These are phyloP conservation scores for Gossypium bickii DNA, from an alignment of 345 rosid species.

Conservation along the genomic window DNA sequence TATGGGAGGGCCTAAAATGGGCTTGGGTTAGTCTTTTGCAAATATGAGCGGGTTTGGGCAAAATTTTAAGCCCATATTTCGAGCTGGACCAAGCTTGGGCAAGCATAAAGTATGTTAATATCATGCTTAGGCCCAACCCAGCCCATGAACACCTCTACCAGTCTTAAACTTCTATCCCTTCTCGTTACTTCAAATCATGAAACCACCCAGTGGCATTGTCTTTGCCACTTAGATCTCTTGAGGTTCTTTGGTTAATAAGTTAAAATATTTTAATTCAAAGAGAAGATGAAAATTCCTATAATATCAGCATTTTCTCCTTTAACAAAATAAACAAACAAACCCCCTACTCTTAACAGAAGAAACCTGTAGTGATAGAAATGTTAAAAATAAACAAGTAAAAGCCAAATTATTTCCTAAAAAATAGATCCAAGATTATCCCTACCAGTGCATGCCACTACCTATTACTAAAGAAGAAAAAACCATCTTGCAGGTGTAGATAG, in stretches of 20 bases:
- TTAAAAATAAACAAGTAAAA: background rate
- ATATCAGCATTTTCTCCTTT: background rate
- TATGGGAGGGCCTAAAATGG: no score
- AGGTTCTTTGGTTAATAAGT: background rate
- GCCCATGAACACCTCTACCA: background rate
- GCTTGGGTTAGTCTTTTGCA: no score
- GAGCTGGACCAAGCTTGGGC: no score
- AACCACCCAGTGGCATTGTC: background rate
- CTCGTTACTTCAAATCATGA: background rate
- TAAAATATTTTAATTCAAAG: background rate
- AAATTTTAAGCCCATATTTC: no score
- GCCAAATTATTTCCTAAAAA: background rate
- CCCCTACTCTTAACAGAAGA: background rate
- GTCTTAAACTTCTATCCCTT: background rate
- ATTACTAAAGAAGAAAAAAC: background rate
- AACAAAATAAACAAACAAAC: background rate
- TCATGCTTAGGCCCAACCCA: no score
- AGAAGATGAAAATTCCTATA: background rate
- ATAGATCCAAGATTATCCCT: background rate
- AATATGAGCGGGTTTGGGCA: no score
- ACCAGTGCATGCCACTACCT: background rate
- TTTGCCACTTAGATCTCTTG: background rate
- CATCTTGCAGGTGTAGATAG: background rate
- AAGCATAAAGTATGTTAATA: no score
- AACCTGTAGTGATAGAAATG: background rate